Base-by-base conservation (phyloP, 179 eudicot genomes). In the Actinidia arguta region DNA sequence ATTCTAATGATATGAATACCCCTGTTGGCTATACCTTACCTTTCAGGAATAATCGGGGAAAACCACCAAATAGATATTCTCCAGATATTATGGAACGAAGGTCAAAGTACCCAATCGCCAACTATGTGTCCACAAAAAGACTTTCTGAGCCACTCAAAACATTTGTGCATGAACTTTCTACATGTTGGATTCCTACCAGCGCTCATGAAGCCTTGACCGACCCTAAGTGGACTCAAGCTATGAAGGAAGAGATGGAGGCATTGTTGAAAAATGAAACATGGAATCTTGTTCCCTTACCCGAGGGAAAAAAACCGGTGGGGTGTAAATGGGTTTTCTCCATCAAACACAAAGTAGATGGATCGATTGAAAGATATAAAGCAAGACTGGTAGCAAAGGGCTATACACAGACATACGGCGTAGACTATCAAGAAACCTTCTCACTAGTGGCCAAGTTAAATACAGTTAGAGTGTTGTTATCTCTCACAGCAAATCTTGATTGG, bases 11-110 rank as follows among this genome's bases (percentile, higher is more conserved):
- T 68, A 68, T 68, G 22, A 20, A 68, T 68, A 25, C 16, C 73
- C 6, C 48, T 27, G 4, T 68, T 27, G 46, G 73, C 46, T 68
- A 68, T 68, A 31, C 11, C 31, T 68, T 68, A 68, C 73, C 73
- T 68, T 68, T 68, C n/a, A 68, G 48, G 48, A 42, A 68, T 13
- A 68, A 68, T 68, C 22, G 46, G 11, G 73, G 55, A 7, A 51
- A 51, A 51, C 46, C 73, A 68, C 73, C 46, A 27, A 68, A 68
- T 68, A 68, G 0, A 68, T 68, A 68, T 36, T 68, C 73, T 8
- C 55, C 55, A 8, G 13, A 52, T 52, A 9, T 52, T 13, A 52
- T 8, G 16, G 55, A 9, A 9, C 11, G 16, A 52, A 52, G 42
- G 42, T 39, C 55, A 9, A 52, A 9, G 13, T 52, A 52, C 16